Base-by-base conservation (phyloP, 2,329 filamentous ascomycete species). In the Ceratocystis papillata region DNA sequence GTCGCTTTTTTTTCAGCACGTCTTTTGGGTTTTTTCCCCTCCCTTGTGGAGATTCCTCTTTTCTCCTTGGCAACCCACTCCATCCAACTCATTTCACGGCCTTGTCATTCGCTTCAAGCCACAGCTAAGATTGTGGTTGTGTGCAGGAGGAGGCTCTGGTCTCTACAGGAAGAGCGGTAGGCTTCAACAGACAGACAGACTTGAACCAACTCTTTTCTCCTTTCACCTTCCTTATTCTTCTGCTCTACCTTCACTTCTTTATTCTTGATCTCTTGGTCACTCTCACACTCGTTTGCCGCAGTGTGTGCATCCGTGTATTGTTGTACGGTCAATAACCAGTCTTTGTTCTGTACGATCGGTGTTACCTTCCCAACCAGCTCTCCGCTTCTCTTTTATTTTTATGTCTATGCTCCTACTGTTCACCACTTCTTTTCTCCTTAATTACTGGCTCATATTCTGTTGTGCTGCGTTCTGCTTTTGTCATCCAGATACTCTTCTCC, bases 41-140 rank as follows among this genome's bases (percentile, higher is more conserved):
- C 44, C 41, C 50, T 50, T 37, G 45, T 41, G 62, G 10, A 10
- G 33, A 59, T 41, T 65, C 64, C 59, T 59, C 25, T 59, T 59
- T 59, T 37, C 55, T 59, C 55, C 55, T 59, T 59, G 55, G 30
- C 28, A 37, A 59, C 28, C 28, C 55, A 37, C 55, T 65, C 30
- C 41, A 25, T 30, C 20, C 15, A 22, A 44, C 25, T 65, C 50
- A 62, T 62, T 65, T 63, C 33, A 41, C 33, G 25, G 30, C 30
- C 41, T 41, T 59, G 46, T 65, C 22, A 55, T 28, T 63, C 28
- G 61, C 41, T 30, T 48, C 61, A 63, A 63, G 61, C 61, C 61
- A 63, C 44, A 37, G 28, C 61, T 63, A 22, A 37, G 46, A 63
- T 48, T 63, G 61, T 63, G 28, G 8, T n/a, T 59, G 12, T n/a